phyloP scores from a whole-genome alignment of 1,284 basidiomycete genomes.

The Heliocybe sulcata region DNA sequence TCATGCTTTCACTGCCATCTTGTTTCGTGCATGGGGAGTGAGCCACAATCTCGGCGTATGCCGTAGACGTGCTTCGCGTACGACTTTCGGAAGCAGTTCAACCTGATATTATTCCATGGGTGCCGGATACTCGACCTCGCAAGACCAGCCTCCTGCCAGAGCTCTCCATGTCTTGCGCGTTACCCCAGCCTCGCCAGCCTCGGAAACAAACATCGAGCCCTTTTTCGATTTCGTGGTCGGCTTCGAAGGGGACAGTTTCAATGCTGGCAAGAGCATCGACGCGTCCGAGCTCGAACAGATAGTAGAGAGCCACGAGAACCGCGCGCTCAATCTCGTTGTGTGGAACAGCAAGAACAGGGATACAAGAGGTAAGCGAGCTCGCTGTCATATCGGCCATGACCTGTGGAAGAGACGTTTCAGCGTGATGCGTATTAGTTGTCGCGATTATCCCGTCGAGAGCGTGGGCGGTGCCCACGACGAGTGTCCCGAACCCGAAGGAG shows the following conservation, averaged over 20 bases:
- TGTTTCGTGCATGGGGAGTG: too few relatives aligned
- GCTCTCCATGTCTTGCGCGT: constrained; percentile 78
- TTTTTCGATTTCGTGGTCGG: constrained; percentile 98
- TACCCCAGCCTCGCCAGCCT: constrained; percentile 81
- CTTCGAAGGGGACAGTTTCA: constrained; percentile 64
- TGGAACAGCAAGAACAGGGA: constrained; percentile 89
- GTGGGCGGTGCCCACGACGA: constrained; percentile 57
- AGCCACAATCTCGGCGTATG: too few relatives aligned
- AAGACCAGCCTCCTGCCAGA: background rate
- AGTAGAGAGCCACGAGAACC: constrained; percentile 85
- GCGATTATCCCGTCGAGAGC: constrained; percentile 77
- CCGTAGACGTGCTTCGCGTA: too few relatives aligned
- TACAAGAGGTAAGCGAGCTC: constrained; percentile 62
- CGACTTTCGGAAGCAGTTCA: too few relatives aligned
- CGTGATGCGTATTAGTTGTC: constrained; percentile 52
- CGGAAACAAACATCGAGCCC: constrained; percentile 82
- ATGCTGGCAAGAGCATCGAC: constrained; percentile 54
- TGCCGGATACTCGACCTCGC: background rate
- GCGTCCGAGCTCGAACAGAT: constrained; percentile 73
- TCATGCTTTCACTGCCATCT: too few relatives aligned
- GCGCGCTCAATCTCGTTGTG: constrained; percentile 70
- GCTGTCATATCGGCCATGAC: background rate
- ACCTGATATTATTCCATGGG: background rate
- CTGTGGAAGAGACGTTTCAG: constrained; percentile 4
- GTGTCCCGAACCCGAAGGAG: constrained; percentile 28